phyloP scores from a whole-genome alignment of 2,329 filamentous ascomycete genomes.

The Aspergillus viridinutans region DNA sequence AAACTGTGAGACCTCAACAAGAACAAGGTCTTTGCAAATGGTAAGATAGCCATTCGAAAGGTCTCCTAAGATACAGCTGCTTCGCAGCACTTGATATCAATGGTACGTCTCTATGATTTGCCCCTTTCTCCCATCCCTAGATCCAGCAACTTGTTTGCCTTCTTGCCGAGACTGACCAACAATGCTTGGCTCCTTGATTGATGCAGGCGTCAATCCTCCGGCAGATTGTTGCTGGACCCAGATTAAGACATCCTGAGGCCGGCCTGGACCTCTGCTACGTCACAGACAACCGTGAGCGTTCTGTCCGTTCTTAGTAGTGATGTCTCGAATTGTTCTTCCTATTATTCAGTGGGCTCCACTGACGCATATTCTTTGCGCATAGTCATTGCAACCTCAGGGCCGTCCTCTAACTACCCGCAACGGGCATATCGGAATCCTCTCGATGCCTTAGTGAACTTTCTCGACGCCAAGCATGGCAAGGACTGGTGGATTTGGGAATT shows the following conservation, averaged over 20 bases:
- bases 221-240: slow-evolving; percentile 85
- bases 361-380: neutral
- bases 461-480: slow-evolving; percentile 76
- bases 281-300: slow-evolving; percentile 61
- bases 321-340: neutral
- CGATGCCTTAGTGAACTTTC: slow-evolving; percentile 77
- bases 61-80: neutral
- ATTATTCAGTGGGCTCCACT: neutral
- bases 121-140: neutral
- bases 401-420: slow-evolving; percentile 82
- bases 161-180: slow-evolving; percentile 14
- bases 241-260: slow-evolving; percentile 77
- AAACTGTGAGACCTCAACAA: neutral
- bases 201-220: slow-evolving; percentile 69
- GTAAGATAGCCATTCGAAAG: neutral
- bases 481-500: slow-evolving; percentile 99
- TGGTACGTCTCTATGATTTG: slow-evolving; percentile 7
- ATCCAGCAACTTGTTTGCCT: neutral
- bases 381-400: slow-evolving; percentile 75
- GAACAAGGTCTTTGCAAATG: neutral
- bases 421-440: slow-evolving; percentile 92
- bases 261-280: slow-evolving; percentile 95
- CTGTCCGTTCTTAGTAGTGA: neutral
- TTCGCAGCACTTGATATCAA: neutral
- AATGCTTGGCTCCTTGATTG: slow-evolving; percentile 10